Conservation (phyloP, 495 filamentous ascomycete genomes). For the Friedmanniomyces endolithicus region DNA sequence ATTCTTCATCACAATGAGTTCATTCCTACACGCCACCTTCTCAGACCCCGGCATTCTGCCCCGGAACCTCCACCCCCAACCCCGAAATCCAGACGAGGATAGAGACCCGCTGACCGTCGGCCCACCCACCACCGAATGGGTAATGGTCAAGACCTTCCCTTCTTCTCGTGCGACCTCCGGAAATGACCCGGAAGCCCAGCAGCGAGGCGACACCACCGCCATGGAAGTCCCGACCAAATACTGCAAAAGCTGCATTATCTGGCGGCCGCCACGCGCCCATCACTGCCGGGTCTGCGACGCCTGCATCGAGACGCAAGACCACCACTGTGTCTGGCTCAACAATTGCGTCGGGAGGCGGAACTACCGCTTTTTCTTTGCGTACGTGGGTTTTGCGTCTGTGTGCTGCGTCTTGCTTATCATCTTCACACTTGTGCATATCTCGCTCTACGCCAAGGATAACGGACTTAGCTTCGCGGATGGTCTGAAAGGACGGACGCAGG, state of each 20-base stretch:
- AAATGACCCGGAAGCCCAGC: background rate
- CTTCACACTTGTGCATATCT: slow-evolving; percentile 64
- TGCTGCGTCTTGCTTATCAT: slow-evolving; percentile 63
- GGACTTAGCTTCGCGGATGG: slow-evolving; percentile 51
- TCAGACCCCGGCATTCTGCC: slow-evolving; percentile 90
- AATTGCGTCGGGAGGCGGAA: slow-evolving; percentile 96
- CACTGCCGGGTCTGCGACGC: slow-evolving; percentile 96
- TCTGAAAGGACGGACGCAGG: slow-evolving; percentile 40
- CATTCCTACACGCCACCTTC: slow-evolving; percentile 81
- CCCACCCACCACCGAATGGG: slow-evolving; percentile 82
- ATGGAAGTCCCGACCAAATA: slow-evolving; percentile 98
- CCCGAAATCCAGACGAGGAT: slow-evolving; percentile 40
- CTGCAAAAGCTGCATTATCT: slow-evolving; percentile 91
- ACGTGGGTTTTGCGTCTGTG: slow-evolving; percentile 64
- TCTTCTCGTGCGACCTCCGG: background rate
- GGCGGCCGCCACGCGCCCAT: slow-evolving; percentile 88
- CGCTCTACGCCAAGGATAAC: slow-evolving; percentile 53
- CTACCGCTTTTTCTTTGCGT: slow-evolving; percentile 94
- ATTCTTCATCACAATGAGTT: slow-evolving; percentile 79
- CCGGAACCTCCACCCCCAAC: slow-evolving; percentile 63
- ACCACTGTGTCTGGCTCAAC: slow-evolving; percentile 98
- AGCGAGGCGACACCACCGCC: slow-evolving; percentile 35
- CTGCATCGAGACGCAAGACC: slow-evolving; percentile 93
- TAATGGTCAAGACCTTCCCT: slow-evolving; percentile 44
- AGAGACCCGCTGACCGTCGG: slow-evolving; percentile 69